Evolutionary conservation across 1,284 basidiomycete species (phyloP), one percentile per base, ranked within the genome.

Genomic region (Gastroboletus turbinatus): DNA sequence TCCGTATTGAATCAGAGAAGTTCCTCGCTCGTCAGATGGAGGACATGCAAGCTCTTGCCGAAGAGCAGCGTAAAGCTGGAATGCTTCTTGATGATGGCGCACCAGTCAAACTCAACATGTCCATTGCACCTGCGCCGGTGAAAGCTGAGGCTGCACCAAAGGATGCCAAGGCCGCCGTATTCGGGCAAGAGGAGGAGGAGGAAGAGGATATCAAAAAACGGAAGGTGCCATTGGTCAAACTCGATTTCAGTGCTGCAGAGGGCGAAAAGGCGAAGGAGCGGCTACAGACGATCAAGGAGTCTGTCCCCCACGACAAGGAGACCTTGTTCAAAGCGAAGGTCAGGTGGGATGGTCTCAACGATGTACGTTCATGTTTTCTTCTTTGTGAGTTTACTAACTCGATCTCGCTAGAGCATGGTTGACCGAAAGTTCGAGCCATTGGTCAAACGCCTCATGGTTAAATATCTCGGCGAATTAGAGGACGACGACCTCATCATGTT

Each of bases 401-500:
- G n/a, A 1, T 29, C 39, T 47, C 17, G 13, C 10, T 63, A 94
- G 92, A 75, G 74, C 16, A 78, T 89, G 70, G 86, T 94, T 59
- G 88, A 92, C 60, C 79, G 85, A 52, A 95, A 95, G 73, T 78
- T 96, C 27, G 85, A 91, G 69, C 85, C 89, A 29, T 75, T 94
- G 44, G 83, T 93, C 23, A 89, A 88, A 61, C 80, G 82, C 14
- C 80, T 88, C 63, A 93, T 96, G 82, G 80, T 82, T 33, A 87
- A 89, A 68, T 92, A 90, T 64, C 82, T 96, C 5, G 93, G 93
- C 56, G 92, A 94, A 66, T 79, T 92, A 60, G 91, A 93, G 59
- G 90, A 92, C 63, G 90, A 92, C 58, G 94, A 96, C 63, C 79
- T 96, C 51, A 86, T 93, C 48, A 89, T 95, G 81, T 96, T 94